Percentiles rank a stretch among this genome's conserved stretches.
Conservation (phyloP, 2,329 filamentous ascomycete species). For the Aspergillus texensis region DNA sequence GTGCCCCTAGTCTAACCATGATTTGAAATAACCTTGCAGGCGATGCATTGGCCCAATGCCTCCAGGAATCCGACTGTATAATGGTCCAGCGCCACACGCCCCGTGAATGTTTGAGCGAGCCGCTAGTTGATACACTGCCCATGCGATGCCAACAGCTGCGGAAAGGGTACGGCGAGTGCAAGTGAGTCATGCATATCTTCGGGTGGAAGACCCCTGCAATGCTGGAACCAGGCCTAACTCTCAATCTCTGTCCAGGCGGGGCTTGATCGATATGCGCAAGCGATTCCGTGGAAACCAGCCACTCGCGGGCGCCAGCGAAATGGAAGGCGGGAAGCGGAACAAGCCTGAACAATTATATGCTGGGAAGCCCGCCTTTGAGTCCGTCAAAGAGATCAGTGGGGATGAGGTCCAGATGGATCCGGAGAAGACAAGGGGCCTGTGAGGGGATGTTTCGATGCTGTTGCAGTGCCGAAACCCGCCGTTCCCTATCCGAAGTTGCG, state of each 20-base stretch:
- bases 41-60: conserved; percentile 87
- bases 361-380: conserved; percentile 70
- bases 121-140: conserved; percentile 79
- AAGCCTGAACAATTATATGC: conserved; percentile 74
- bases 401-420: conserved; percentile 61
- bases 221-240: not conserved
- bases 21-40: conserved; percentile 55
- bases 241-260: conserved; percentile 54
- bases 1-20: conserved; percentile 21
- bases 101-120: conserved; percentile 82
- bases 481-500: not conserved
- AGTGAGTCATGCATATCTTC: conserved; percentile 46
- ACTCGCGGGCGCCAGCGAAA: conserved; percentile 67
- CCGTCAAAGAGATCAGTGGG: conserved; percentile 67
- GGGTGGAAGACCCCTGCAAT: not conserved
- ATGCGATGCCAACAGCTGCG: conserved; percentile 89
- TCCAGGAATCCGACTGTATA: conserved; percentile 95
- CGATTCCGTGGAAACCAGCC: conserved; percentile 94
- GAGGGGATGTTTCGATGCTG: conserved; percentile 14
- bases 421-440: conserved; percentile 51
- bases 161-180: conserved; percentile 92
- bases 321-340: conserved; percentile 54
- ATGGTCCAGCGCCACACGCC: conserved; percentile 87
- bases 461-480: not conserved
- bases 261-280: conserved; percentile 98